Conservation (phyloP, 129 eudicot genomes). For the Pseudognaphalium luteoalbum region DNA sequence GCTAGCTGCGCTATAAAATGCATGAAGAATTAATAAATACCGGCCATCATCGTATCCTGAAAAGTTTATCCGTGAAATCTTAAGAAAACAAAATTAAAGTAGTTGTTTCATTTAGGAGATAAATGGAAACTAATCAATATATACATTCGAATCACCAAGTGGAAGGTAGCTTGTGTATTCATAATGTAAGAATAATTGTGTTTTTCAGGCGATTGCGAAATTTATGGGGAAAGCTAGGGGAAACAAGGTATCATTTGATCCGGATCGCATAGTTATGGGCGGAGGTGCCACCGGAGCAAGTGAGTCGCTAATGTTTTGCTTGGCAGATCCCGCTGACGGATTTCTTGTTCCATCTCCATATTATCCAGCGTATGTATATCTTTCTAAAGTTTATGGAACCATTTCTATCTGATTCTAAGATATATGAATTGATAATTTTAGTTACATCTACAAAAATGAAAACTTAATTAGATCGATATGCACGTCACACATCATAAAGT, state of each 20-base stretch:
- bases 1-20: background rate
- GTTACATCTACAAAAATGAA: too few relatives aligned
- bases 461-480: too few relatives aligned
- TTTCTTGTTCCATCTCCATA: conserved; percentile 80
- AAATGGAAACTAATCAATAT: background rate
- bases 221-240: conserved; percentile 76
- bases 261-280: conserved; percentile 72
- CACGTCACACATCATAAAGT: too few relatives aligned
- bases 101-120: too few relatives aligned
- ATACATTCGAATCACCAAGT: background rate
- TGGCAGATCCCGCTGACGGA: conserved; percentile 79
- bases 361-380: conserved; percentile 70
- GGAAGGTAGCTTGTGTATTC: too few relatives aligned
- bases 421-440: background rate
- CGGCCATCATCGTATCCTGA: background rate
- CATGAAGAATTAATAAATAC: background rate
- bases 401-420: background rate
- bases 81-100: too few relatives aligned
- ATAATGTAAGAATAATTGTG: too few relatives aligned
- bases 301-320: conserved; percentile 64
- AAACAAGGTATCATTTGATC: conserved; percentile 60
- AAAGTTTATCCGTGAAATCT: too few relatives aligned
- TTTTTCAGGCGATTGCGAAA: conserved; percentile 56
- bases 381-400: too few relatives aligned
- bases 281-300: conserved; percentile 92